A percentile compares a stretch with the other conserved stretches of the same genome.
These are phyloP conservation scores for Verbascum thapsus DNA, from an alignment of 257 asterid genomes.

Conservation along the genomic window DNA sequence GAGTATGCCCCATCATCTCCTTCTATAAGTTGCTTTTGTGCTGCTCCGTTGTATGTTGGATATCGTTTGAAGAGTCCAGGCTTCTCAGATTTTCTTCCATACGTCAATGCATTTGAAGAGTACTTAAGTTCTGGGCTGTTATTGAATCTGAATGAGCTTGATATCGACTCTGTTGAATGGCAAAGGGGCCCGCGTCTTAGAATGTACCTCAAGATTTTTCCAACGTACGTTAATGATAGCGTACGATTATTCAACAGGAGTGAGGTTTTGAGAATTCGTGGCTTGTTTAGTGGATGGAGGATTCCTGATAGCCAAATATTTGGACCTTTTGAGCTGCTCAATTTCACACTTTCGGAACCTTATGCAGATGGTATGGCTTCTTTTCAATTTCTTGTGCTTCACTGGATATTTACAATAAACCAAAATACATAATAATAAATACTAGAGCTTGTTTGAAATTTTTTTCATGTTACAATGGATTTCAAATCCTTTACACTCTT, in stretches of 20 bases:
- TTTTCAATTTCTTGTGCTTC: too few relatives aligned
- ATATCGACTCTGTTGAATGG: slow-evolving; percentile 55
- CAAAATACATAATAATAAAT: too few relatives aligned
- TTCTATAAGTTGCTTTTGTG: slow-evolving; percentile 58
- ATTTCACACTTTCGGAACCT: slow-evolving; percentile 72
- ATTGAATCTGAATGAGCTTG: slow-evolving; percentile 61
- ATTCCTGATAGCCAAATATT: slow-evolving; percentile 66
- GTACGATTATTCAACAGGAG: slow-evolving; percentile 51
- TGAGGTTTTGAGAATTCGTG: slow-evolving; percentile 63
- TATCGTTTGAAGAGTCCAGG: slow-evolving; percentile 96
- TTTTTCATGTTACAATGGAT: too few relatives aligned
- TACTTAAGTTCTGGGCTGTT: slow-evolving; percentile 64
- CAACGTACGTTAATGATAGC: slow-evolving; percentile 40
- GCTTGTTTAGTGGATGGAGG: slow-evolving; percentile 75
- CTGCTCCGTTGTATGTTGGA: slow-evolving; percentile 76
- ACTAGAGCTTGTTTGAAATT: too few relatives aligned
- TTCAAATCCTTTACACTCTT: too few relatives aligned
- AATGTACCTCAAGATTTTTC: slow-evolving; percentile 82
- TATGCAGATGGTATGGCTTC: slow-evolving; percentile 56
- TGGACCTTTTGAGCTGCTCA: slow-evolving; percentile 93
- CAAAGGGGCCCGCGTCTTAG: slow-evolving; percentile 78
- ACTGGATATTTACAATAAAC: too few relatives aligned
- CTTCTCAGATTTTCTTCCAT: slow-evolving; percentile 69
- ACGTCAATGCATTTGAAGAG: slow-evolving; percentile 48
- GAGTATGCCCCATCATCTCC: slow-evolving; percentile 66